Evolutionary conservation across 2,329 filamentous ascomycete genomes (phyloP).

Genomic region (Davidsoniella eucalypti): DNA sequence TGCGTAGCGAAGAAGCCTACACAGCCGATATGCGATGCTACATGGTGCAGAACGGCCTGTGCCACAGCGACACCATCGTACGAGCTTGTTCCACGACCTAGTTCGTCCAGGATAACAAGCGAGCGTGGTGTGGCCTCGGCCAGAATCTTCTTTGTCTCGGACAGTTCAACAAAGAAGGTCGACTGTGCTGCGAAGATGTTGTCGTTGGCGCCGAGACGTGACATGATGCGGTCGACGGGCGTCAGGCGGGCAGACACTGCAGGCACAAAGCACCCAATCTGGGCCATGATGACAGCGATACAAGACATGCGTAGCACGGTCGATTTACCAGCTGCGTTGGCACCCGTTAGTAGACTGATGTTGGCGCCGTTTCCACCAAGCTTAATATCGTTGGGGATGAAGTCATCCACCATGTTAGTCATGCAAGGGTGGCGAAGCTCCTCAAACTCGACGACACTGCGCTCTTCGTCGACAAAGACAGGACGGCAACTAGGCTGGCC

Average conservation of each 20-base stretch:
- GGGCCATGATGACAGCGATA: slow-evolving; percentile 90
- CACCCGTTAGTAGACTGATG: slow-evolving; percentile 83
- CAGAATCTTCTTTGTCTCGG: slow-evolving; percentile 95
- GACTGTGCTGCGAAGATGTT: slow-evolving; percentile 97
- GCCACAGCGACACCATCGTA: slow-evolving; percentile 96
- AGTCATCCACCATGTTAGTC: slow-evolving; percentile 73
- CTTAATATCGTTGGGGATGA: slow-evolving; percentile 87
- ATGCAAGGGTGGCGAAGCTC: slow-evolving; percentile 94
- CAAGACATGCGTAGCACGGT: slow-evolving; percentile 95
- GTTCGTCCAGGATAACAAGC: slow-evolving; percentile 89
- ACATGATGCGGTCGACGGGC: slow-evolving; percentile 96
- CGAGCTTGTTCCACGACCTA: slow-evolving; percentile 83
- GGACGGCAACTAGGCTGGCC: slow-evolving; percentile 82
- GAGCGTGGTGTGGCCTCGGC: slow-evolving; percentile 86
- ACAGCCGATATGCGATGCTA: slow-evolving; percentile 83
- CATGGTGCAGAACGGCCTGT: slow-evolving; percentile 90
- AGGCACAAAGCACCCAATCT: slow-evolving; percentile 86
- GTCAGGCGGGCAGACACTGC: slow-evolving; percentile 69
- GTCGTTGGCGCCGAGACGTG: slow-evolving; percentile 88
- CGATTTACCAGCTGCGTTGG: slow-evolving; percentile 94
- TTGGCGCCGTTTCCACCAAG: slow-evolving; percentile 69
- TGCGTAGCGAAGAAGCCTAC: slow-evolving; percentile 96
- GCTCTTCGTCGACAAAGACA: slow-evolving; percentile 67
- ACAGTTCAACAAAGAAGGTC: slow-evolving; percentile 94
- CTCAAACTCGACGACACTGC: slow-evolving; percentile 77